Evolutionary conservation across 306 rosid genomes (phyloP), one percentile per base, ranked within the genome.

Genomic region (Dalbergia cultrata): DNA sequence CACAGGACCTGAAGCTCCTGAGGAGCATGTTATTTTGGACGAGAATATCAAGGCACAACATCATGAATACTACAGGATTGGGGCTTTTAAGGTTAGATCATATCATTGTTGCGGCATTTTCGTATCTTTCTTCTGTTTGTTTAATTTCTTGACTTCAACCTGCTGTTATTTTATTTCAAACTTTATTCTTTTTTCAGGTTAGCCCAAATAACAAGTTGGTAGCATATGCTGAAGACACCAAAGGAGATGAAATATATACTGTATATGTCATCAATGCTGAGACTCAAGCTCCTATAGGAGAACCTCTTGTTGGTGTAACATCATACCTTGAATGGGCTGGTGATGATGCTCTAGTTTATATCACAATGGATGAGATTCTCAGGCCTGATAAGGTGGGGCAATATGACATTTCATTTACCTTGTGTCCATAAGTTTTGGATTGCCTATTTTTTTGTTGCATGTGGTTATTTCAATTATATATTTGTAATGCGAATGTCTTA

Each of bases 221-320:
- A 84, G 99, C 97, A 31, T 93, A 90, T 89, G 91, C 97, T 10
- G 97, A 92, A 75, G 99, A 95, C 57, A 93, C 99, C 33, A 95
- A 89, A 80, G 99, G 99, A 58, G 82, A 95, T 89, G 97, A 95
- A 85, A 95, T 89, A 78, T 95, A 95, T 80, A 95, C 90, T 10
- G 82, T 89, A 56, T 77, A 87, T 78, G 89, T 95, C 81, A 93
- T 95, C 67, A 97, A 93, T 79, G 85, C 88, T 61, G 90, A 92
- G 62, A 93, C 91, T 73, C 91, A 86, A 57, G 84, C 88, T 85
- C 79, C 83, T 21, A 80, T 91, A 16, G 94, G 95, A 17, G 78
- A 87, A 69, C 92, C 95, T 70, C 89, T 92, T 69, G 62, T 79
- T 67, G 85, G 83, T 52, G 80, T 86, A 34, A 92, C 97, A 52